Conservation (phyloP, 2,329 filamentous ascomycete species). For the Fusarium algeriense region DNA sequence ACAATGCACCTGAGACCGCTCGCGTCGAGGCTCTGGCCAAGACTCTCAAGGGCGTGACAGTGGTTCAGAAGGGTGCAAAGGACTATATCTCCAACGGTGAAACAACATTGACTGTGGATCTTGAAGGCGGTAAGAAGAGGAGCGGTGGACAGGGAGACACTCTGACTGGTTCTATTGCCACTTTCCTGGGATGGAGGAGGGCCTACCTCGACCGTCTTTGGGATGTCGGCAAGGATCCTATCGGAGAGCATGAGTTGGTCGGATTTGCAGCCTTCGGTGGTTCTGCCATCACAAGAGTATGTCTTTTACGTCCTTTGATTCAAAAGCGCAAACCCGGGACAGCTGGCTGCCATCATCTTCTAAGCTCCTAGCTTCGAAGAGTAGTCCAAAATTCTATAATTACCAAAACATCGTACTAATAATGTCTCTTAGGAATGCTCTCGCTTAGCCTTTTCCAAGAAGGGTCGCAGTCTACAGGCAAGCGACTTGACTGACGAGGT, state of each 20-base stretch:
- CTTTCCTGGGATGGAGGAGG: constrained; percentile 87
- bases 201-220: constrained; percentile 88
- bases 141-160: constrained; percentile 97
- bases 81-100: constrained; percentile 88
- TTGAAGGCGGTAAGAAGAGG: constrained; percentile 86
- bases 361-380: neutral
- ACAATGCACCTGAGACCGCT: constrained; percentile 53
- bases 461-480: constrained; percentile 89
- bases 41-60: constrained; percentile 86
- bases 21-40: constrained; percentile 75
- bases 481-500: constrained; percentile 94
- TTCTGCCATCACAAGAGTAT: constrained; percentile 83
- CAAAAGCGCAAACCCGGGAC: neutral
- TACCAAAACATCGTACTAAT: constrained; percentile 30
- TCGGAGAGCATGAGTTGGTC: constrained; percentile 71
- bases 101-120: constrained; percentile 79
- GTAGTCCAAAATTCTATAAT: neutral
- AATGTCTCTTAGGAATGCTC: constrained; percentile 75
- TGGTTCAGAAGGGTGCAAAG: constrained; percentile 87
- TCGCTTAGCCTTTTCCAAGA: constrained; percentile 84
- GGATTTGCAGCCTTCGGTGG: constrained; percentile 88
- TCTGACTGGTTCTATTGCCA: constrained; percentile 88
- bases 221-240: constrained; percentile 65
- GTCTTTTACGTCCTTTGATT: constrained; percentile 39
- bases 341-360: neutral